These are phyloP conservation scores for Entamoeba dispar DNA, from an alignment of 208 protist genomes.

Conservation along the genomic window DNA sequence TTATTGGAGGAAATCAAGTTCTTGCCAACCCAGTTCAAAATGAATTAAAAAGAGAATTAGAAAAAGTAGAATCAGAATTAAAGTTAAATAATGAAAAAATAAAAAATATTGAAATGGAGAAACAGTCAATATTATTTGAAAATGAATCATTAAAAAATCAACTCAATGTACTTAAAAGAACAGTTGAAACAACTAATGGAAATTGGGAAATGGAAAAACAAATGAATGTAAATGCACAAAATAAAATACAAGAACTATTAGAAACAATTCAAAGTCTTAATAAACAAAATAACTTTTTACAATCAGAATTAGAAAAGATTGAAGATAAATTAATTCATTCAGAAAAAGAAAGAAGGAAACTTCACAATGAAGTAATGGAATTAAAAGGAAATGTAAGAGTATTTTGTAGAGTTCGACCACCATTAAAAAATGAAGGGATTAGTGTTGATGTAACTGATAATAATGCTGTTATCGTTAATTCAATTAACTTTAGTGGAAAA, in stretches of 20 bases:
- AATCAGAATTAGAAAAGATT: not conserved
- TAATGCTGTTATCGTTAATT: not conserved
- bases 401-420: slow-evolving; percentile 46
- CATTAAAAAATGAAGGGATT: not conserved
- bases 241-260: not conserved
- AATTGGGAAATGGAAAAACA: not conserved
- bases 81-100: not conserved
- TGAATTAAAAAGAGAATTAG: not conserved
- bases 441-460: not conserved
- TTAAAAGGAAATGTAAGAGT: slow-evolving; percentile 59
- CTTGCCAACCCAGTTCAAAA: too few species aligned
- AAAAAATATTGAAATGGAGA: not conserved
- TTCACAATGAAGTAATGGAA: slow-evolving; percentile 46
- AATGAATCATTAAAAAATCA: not conserved
- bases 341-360: slow-evolving; percentile 9
- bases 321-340: not conserved
- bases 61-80: not conserved
- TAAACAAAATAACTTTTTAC: not conserved
- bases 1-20: too few species aligned
- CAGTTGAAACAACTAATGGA: not conserved
- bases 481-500: too few species aligned
- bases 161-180: not conserved
- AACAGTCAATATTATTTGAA: not conserved
- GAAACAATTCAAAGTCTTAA: not conserved
- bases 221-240: not conserved